phyloP scores from a whole-genome alignment of 495 filamentous ascomycete species.

The Annulohypoxylon stygium region DNA sequence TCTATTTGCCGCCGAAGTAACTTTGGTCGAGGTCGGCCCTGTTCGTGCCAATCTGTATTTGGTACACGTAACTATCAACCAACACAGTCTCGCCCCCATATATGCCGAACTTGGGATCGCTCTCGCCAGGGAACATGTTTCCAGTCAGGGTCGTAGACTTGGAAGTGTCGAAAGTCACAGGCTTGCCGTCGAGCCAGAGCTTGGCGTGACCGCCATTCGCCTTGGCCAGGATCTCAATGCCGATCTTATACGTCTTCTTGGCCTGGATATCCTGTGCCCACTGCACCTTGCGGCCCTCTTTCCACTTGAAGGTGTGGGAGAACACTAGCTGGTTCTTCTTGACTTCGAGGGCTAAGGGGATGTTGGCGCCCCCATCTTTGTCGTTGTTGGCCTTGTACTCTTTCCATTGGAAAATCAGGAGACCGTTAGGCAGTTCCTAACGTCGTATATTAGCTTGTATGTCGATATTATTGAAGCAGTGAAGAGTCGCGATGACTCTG shows the following conservation, averaged over 20 bases:
- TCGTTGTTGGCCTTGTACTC: conserved; percentile 41
- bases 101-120: conserved; percentile 41
- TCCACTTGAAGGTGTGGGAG: conserved; percentile 34
- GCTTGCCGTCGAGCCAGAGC: conserved; percentile 43
- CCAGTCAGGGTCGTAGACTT: conserved; percentile 35
- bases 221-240: conserved; percentile 37
- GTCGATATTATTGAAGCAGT: neutral
- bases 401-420: conserved; percentile 42
- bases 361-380: conserved; percentile 33
- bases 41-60: conserved; percentile 38
- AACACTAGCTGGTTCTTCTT: conserved; percentile 26
- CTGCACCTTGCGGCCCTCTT: conserved; percentile 33
- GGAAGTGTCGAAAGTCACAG: conserved; percentile 33
- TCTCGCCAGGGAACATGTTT: conserved; percentile 35
- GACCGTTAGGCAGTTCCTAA: conserved; percentile 31
- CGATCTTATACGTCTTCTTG: conserved; percentile 32
- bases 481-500: neutral
- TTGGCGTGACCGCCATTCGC: conserved; percentile 30
- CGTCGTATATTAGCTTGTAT: conserved; percentile 6
- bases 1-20: conserved; percentile 36
- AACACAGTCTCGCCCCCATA: conserved; percentile 34
- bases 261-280: conserved; percentile 32
- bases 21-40: conserved; percentile 34
- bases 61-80: conserved; percentile 41
- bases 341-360: conserved; percentile 26